Percentiles rank a stretch among this genome's conserved stretches.
Evolutionary conservation across 2,329 filamentous ascomycete species (phyloP).

Genomic region (Diaporthe sp.): DNA sequence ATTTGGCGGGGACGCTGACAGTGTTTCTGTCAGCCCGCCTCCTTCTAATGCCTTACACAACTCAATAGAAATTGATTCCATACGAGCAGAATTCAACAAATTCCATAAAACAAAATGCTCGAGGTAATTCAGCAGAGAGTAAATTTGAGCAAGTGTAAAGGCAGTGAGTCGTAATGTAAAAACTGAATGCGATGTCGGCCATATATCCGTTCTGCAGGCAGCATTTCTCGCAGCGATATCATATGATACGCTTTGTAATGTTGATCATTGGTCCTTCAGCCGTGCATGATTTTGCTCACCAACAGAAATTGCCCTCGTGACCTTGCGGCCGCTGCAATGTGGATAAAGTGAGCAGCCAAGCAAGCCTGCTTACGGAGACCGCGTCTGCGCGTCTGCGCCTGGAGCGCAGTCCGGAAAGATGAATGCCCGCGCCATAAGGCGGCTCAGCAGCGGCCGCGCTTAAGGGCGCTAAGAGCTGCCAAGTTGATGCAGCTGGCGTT

Average conservation of each 20-base stretch:
- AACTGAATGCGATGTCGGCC: background rate
- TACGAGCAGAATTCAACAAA: background rate
- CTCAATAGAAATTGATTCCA: background rate
- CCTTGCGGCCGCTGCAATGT: constrained; percentile 17
- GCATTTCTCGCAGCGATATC: no score
- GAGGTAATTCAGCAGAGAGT: background rate
- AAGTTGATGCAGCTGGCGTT: background rate
- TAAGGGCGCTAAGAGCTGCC: constrained; percentile 22
- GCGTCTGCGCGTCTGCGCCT: constrained; percentile 20
- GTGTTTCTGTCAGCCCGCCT: background rate
- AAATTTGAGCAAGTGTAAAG: background rate
- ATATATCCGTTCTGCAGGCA: no score
- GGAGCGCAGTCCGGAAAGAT: constrained; percentile 16
- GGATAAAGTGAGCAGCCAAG: background rate
- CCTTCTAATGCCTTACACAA: background rate
- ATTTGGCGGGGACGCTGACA: constrained; percentile 7
- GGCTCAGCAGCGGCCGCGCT: constrained; percentile 34
- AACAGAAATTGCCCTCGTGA: background rate
- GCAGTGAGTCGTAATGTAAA: background rate
- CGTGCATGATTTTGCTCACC: background rate
- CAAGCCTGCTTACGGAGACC: background rate
- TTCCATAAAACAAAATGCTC: background rate
- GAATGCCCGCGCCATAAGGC: background rate
- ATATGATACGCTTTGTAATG: background rate
- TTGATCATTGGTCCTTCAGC: background rate